Conservation (phyloP, 2,329 filamentous ascomycete genomes). For the Aspergillus persii region DNA sequence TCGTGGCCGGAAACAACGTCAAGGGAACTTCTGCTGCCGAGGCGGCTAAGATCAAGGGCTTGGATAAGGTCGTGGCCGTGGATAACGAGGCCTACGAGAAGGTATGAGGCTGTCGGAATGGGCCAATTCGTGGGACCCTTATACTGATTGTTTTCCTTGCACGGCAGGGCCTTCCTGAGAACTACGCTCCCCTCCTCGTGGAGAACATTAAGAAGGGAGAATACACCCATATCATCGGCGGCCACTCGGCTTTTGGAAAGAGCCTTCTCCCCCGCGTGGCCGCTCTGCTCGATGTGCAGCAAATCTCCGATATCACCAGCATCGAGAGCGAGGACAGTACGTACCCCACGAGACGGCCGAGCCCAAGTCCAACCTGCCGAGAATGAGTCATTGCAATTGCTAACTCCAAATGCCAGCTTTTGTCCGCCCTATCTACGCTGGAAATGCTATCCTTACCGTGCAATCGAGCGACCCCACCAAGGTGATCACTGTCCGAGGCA, state of each 20-base stretch:
- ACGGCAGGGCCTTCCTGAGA: constrained; percentile 83
- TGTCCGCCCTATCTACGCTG: constrained; percentile 93
- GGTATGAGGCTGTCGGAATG: constrained; percentile 47
- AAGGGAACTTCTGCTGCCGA: constrained; percentile 71
- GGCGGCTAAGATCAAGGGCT: constrained; percentile 81
- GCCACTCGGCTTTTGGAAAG: constrained; percentile 96
- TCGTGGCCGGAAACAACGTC: constrained; percentile 78
- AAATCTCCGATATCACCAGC: constrained; percentile 85
- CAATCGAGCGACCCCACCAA: constrained; percentile 85
- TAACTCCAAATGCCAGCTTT: constrained; percentile 58
- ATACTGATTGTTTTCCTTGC: constrained; percentile 5
- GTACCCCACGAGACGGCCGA: constrained; percentile 22
- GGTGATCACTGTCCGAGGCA: constrained; percentile 87
- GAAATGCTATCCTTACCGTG: constrained; percentile 94
- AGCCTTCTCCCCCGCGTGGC: constrained; percentile 87
- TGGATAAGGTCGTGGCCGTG: constrained; percentile 87
- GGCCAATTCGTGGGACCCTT: neutral
- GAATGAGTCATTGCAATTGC: constrained; percentile 19
- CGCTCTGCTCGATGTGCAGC: constrained; percentile 85
- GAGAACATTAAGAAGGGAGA: constrained; percentile 97
- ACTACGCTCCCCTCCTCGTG: constrained; percentile 85
- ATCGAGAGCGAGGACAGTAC: constrained; percentile 83
- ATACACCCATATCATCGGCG: constrained; percentile 86
- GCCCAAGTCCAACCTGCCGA: neutral
- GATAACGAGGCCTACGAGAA: constrained; percentile 91